These are phyloP conservation scores for Dichotomocladium elegans DNA, from an alignment of 371 early-diverging fungal genomes.

Conservation along the genomic window DNA sequence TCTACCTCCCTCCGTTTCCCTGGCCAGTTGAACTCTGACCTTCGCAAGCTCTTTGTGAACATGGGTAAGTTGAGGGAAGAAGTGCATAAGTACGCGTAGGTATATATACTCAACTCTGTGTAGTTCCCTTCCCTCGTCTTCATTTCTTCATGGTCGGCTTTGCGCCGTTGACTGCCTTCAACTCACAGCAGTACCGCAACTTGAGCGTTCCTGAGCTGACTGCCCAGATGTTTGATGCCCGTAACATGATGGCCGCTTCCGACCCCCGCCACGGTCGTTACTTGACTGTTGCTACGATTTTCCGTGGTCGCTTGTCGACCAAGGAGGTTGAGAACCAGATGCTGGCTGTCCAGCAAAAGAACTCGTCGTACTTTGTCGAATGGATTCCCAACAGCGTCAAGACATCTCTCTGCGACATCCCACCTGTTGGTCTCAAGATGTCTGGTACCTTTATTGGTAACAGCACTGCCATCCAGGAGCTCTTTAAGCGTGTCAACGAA, in stretches of 20 bases:
- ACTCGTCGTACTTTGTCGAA: slow-evolving; percentile 89
- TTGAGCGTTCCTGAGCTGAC: slow-evolving; percentile 93
- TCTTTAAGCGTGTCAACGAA: slow-evolving; percentile 83
- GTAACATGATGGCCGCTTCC: slow-evolving; percentile 97
- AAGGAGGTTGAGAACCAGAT: slow-evolving; percentile 97
- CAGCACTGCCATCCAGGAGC: slow-evolving; percentile 89
- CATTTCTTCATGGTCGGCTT: slow-evolving; percentile 90
- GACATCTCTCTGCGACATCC: slow-evolving; percentile 81
- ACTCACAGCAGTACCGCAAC: slow-evolving; percentile 84
- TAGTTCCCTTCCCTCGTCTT: slow-evolving; percentile 92
- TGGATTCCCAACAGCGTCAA: slow-evolving; percentile 97
- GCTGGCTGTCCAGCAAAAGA: slow-evolving; percentile 85
- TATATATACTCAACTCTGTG: background rate
- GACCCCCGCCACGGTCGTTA: slow-evolving; percentile 76
- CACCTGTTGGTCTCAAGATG: slow-evolving; percentile 83
- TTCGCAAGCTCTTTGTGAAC: slow-evolving; percentile 95
- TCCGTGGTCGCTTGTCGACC: slow-evolving; percentile 94
- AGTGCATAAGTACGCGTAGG: slow-evolving; percentile 46
- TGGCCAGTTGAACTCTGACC: slow-evolving; percentile 97
- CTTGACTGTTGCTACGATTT: slow-evolving; percentile 86
- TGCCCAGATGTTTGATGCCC: slow-evolving; percentile 96
- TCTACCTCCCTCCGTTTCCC: slow-evolving; percentile 98
- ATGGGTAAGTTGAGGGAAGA: slow-evolving; percentile 46
- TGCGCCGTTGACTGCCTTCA: slow-evolving; percentile 91
- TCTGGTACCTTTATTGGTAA: slow-evolving; percentile 93